Base-by-base conservation (phyloP, 129 eudicot species). In the Flaveria ramosissima region DNA sequence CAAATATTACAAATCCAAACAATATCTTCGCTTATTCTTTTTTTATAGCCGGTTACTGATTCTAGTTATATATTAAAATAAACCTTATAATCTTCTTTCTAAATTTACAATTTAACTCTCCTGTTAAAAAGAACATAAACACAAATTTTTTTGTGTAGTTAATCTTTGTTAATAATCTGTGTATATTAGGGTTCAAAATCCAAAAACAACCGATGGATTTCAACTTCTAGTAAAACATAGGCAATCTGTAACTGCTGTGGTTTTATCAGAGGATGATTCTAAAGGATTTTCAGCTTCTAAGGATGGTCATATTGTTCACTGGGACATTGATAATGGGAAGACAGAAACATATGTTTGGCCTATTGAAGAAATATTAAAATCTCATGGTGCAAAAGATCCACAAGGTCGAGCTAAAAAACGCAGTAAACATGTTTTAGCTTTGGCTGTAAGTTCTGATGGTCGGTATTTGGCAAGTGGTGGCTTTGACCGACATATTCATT, bases 401-500 rank as follows among this genome's bases (percentile, higher is more conserved):
- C 89, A 91, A 74, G 95, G 97, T 47, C 85, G 89, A 85, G 89
- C 89, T 26, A 80, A 70, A 42, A 95, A 95, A 79, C 97, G 91
- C 6, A 91, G 99, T 53, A 89, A 84, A 68, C 88, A 88, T 50
- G 92, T 95, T 64, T 71, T 88, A 74, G 94, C 96, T 55, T 72
- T 95, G 83, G 96, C 97, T 41, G 89, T 88, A 24, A 95, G 94
- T 80, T 84, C 96, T 59, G 99, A 95, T 79, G 94, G 96, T 60
- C 83, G 96, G 17, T 95, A 89, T 85, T 86, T 95, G 85, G 99
- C 96, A 21, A 89, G 88, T 79, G 99, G 99, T 23, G 99, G 97
- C 42, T 82, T 91, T 73, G 99, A 92, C 77, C 97, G 96, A 66
- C 99, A 95, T 84, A 74, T 95, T 82, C 99, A 95, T 85, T 36